phyloP scores from a whole-genome alignment of 2,329 filamentous ascomycete species.

The Alternaria tenuissima region DNA sequence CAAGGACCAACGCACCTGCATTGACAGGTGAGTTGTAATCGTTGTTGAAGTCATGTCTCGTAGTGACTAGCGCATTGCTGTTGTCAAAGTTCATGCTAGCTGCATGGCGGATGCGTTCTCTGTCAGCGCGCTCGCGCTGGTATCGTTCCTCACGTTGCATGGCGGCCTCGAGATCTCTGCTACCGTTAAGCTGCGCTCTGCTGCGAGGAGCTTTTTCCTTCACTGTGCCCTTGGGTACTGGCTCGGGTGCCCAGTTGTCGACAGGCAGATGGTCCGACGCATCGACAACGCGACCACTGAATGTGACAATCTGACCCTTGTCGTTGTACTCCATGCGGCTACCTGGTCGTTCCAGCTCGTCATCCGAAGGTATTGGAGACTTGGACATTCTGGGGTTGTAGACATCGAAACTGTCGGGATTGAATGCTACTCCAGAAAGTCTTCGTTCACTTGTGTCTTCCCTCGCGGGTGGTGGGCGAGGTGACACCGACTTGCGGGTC shows the following conservation, averaged over 20 bases:
- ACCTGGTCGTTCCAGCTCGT: constrained; percentile 37
- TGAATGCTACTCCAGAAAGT: constrained; percentile 72
- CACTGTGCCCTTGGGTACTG: constrained; percentile 65
- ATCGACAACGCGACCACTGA: constrained; percentile 79
- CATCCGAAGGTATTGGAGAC: constrained; percentile 32
- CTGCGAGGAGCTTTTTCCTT: constrained; percentile 53
- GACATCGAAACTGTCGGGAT: constrained; percentile 77
- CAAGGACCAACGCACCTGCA: constrained; percentile 35
- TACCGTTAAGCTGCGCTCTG: constrained; percentile 61
- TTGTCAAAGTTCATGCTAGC: constrained; percentile 37
- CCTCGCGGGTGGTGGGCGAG: constrained; percentile 64
- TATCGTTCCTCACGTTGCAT: constrained; percentile 44
- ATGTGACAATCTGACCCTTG: constrained; percentile 75
- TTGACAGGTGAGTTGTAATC: constrained; percentile 26
- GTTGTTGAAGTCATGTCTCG: constrained; percentile 38
- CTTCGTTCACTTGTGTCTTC: constrained; percentile 56
- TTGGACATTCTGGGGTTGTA: constrained; percentile 66
- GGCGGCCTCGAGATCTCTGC: constrained; percentile 53
- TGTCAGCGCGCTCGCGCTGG: constrained; percentile 42
- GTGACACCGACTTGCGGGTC: constrained; percentile 76
- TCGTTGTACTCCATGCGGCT: constrained; percentile 57
- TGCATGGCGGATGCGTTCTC: constrained; percentile 44
- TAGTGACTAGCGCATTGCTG: constrained; percentile 42
- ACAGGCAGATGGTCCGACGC: constrained; percentile 82
- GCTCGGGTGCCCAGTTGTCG: constrained; percentile 79